Evolutionary conservation across 345 rosid species (phyloP).

Genomic region (Mallotus nudiflorus): DNA sequence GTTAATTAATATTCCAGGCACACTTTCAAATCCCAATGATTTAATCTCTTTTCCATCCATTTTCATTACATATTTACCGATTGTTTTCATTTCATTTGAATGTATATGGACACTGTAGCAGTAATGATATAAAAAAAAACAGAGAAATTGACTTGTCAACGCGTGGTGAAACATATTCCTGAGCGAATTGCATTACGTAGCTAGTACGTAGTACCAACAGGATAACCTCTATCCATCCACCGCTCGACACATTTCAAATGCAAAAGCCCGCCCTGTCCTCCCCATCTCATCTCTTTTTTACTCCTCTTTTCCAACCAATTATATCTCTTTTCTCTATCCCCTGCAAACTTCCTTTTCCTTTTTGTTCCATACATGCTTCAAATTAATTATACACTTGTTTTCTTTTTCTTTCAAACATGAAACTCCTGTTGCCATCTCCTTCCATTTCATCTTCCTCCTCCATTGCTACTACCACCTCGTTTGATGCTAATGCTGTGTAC

Average conservation of each 20-base stretch:
- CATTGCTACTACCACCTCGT: conserved; percentile 6
- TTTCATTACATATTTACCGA: too few relatives aligned
- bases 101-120: too few relatives aligned
- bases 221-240: too few relatives aligned
- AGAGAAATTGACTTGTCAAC: conserved; percentile 55
- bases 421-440: conserved; percentile 39
- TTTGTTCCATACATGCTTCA: not conserved
- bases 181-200: not conserved
- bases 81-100: too few relatives aligned
- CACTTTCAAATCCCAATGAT: too few relatives aligned
- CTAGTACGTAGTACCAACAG: conserved; percentile 17
- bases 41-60: too few relatives aligned
- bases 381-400: not conserved
- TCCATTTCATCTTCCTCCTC: conserved; percentile 38
- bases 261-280: conserved; percentile 49
- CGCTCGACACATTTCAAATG: conserved; percentile 47
- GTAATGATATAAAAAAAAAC: too few relatives aligned
- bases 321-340: conserved; percentile 4
- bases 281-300: not conserved
- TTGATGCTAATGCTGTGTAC: conserved; percentile 34
- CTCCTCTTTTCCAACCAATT: not conserved
- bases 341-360: conserved; percentile 16
- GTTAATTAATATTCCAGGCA: too few relatives aligned
- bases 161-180: conserved; percentile 44
- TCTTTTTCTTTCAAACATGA: conserved; percentile 27